These are phyloP conservation scores for Porogramme epimiltina DNA, from an alignment of 1,284 basidiomycete genomes.

Conservation along the genomic window DNA sequence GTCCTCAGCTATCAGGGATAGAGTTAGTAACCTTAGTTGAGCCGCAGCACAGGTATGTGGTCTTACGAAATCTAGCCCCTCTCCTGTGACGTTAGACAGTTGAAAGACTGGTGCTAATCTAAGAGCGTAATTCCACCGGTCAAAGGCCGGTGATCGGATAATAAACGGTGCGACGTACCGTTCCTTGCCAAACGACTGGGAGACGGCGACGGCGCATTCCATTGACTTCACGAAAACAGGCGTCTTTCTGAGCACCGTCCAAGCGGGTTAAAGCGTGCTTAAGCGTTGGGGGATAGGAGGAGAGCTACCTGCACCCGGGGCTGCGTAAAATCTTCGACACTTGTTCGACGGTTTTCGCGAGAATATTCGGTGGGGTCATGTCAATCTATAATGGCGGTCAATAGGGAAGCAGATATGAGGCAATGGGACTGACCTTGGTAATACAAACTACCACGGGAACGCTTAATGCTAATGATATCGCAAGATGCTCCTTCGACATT, in stretches of 20 bases:
- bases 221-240: constrained; percentile 77
- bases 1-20: constrained; percentile 62
- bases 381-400: constrained; percentile 65
- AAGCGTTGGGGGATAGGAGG: background rate
- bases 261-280: constrained; percentile 5
- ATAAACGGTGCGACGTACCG: constrained; percentile 41
- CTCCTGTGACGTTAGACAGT: constrained; percentile 94
- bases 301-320: constrained; percentile 82
- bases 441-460: constrained; percentile 95
- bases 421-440: constrained; percentile 68
- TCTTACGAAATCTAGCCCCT: constrained; percentile 77
- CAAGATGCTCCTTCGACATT: constrained; percentile 97
- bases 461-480: constrained; percentile 91
- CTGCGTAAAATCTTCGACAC: constrained; percentile 92
- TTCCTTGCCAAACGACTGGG: constrained; percentile 71
- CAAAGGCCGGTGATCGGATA: background rate
- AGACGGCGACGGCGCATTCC: constrained; percentile 80
- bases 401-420: background rate
- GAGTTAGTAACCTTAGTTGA: background rate
- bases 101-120: constrained; percentile 94
- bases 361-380: constrained; percentile 94
- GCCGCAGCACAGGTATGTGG: constrained; percentile 20
- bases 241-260: constrained; percentile 52
- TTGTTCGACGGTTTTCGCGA: constrained; percentile 90
- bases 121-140: background rate